Percentiles rank a stretch among this genome's conserved stretches.
Conservation (phyloP, 768 basidiomycete species). For the Tulasnella sp. region DNA sequence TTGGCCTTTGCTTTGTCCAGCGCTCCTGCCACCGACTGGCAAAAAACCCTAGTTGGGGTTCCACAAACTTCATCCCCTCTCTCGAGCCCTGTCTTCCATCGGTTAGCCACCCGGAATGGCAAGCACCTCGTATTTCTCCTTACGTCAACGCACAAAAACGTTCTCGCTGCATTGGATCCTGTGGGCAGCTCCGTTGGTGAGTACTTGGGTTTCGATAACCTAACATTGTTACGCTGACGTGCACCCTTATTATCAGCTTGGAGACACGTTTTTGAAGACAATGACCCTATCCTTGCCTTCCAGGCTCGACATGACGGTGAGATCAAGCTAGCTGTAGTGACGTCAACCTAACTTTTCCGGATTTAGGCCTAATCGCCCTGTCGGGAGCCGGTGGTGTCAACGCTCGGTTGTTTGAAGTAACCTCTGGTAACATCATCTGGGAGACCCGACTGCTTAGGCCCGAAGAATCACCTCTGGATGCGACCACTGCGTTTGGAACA, state of each 20-base stretch:
- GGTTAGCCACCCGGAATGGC: conserved; percentile 25
- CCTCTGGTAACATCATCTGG: conserved; percentile 49
- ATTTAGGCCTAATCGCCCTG: conserved; percentile 47
- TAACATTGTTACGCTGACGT: background rate
- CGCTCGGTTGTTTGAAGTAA: conserved; percentile 52
- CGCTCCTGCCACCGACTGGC: conserved; percentile 48
- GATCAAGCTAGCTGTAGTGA: conserved; percentile 22
- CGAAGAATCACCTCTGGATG: conserved; percentile 33
- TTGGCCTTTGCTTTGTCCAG: background rate
- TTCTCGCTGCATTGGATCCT: conserved; percentile 59
- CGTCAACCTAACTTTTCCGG: conserved; percentile 6
- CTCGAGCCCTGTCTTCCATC: conserved; percentile 50
- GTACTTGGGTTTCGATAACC: conserved; percentile 20
- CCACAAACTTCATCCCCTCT: conserved; percentile 41
- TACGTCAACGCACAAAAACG: conserved; percentile 58
- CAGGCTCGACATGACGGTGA: conserved; percentile 45
- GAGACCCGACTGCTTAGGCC: conserved; percentile 51
- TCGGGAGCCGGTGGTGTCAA: conserved; percentile 65
- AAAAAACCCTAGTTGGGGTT: conserved; percentile 62
- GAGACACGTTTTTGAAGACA: conserved; percentile 62
- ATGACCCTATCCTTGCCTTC: conserved; percentile 56
- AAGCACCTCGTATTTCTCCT: conserved; percentile 31
- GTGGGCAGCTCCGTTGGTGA: conserved; percentile 60
- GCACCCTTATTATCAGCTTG: conserved; percentile 40
- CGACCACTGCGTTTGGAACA: conserved; percentile 46